Base-by-base conservation (phyloP, 305 asterid species). In the Rubia balearica region DNA sequence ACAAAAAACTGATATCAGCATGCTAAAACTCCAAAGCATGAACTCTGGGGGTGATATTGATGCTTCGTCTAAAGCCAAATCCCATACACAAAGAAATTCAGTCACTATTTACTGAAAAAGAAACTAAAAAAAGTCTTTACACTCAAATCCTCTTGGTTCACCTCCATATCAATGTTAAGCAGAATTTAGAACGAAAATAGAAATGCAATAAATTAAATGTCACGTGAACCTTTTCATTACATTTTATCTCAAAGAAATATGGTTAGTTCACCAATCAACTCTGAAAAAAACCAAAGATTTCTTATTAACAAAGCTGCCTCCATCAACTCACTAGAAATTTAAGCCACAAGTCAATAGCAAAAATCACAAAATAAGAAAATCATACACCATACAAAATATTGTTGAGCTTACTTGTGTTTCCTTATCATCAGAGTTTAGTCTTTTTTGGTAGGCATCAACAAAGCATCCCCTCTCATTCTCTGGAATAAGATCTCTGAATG, bases 401-500 rank as follows among this genome's bases (percentile, higher is more conserved):
- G 57, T 60, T 57, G 68, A 66, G 63, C 92, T 80, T 87, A 94
- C 99, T 76, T 89, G 98, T 76, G 82, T 82, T 78, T 91, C 91
- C 84, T 78, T 85, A 81, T 88, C 90, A 78, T 80, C 77, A 48
- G 98, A 91, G 79, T 94, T 89, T 72, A 94, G 77, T 82, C 97
- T 89, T 85, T 89, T 94, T 82, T 81, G 90, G 77, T 88, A 94
- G 70, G 98, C 97, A 71, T 94, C 83, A 45, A 94, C 82, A 38
- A 91, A 80, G 79, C 92, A 85, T 30, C 84, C 87, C 77, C 98
- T 87, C 84, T 94, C 98, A 81, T 85, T 78, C 76, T 87, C 97
- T 8, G 98, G 98, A 77, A 93, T 88, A 78, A 84, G 90, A 84
- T 91, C 97, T 81, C 92, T 89, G 84, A 91, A 93, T 61, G 91